Evolutionary conservation across 169 alveolate genomes (phyloP), one percentile per base, ranked within the genome.

Genomic region (Plasmodium gallinaceum): DNA sequence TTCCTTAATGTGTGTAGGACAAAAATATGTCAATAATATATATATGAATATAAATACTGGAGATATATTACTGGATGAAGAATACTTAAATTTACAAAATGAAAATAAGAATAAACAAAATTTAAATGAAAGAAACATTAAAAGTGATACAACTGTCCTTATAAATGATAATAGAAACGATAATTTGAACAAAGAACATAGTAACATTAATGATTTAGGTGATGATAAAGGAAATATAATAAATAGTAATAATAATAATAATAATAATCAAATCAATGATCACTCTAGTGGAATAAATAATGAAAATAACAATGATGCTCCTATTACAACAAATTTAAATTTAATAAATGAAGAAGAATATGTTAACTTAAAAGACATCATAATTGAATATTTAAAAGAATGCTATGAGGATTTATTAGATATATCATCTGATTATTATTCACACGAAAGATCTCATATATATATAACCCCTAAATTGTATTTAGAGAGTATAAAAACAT

Each of bases 381-480:
- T 78, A 42, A 78, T 78, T 24, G 89, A 78, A 58, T 78, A 78
- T 37, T 52, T 78, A 18, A 78, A 65, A 43, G 89, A 78, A 45
- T 78, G 80, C 58, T 78, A 78, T 54, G 89, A 78, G 42, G 89
- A 78, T 14, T 37, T 78, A 14, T 24, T 78, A 10, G 80, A 58
- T 12, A 78, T 78, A 32, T 48, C 89, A 20, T 64, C 89, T 42
- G 14, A 64, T 58, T 78, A 78, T 45, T 65, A 78, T 42, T 52
- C 74, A 7, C 89, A 78, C 26, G 99, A 97, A 92, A 94, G 98
- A 93, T 93, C 99, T 65, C 97, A 95, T 88, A 98, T 97, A 52
- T 98, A 98, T 93, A 95, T 98, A 45, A 98, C 99, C 3, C 99
- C 99, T 8, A 98, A 98, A 92, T 96, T 98, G 54, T 98, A 97